phyloP scores from a whole-genome alignment of 2,329 filamentous ascomycete genomes.

The Phialocephala subalpina region DNA sequence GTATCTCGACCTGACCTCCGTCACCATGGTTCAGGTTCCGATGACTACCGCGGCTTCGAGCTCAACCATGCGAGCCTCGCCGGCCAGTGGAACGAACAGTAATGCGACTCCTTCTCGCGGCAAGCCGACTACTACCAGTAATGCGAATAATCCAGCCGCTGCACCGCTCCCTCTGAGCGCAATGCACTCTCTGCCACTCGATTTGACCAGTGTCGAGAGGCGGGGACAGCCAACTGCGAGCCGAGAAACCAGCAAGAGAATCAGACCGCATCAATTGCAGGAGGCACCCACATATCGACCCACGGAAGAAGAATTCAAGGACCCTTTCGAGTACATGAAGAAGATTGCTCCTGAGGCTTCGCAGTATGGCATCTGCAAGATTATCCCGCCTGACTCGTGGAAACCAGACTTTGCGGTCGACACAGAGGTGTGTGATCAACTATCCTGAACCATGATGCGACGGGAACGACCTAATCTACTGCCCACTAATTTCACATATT shows the following conservation, averaged over 20 bases:
- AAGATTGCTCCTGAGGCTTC: constrained; percentile 88
- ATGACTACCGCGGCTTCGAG: constrained; percentile 37
- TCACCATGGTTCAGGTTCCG: constrained; percentile 45
- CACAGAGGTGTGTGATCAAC: constrained; percentile 74
- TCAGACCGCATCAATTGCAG: constrained; percentile 82
- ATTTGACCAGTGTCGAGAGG: constrained; percentile 90
- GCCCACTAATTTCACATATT: background rate
- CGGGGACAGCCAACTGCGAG: constrained; percentile 82
- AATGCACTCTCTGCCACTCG: constrained; percentile 64
- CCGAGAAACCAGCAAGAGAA: constrained; percentile 78
- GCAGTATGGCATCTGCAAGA: constrained; percentile 92
- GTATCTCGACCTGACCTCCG: constrained; percentile 12
- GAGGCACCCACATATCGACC: constrained; percentile 93
- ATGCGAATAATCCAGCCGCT: constrained; percentile 42
- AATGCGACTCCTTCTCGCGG: constrained; percentile 37
- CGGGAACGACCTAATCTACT: background rate
- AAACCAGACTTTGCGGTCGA: constrained; percentile 96
- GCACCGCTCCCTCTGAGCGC: constrained; percentile 45
- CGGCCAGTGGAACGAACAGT: constrained; percentile 38
- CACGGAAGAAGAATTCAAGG: constrained; percentile 92
- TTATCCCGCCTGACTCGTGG: constrained; percentile 93
- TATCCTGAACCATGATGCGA: background rate
- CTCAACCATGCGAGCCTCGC: constrained; percentile 42
- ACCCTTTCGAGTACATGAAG: constrained; percentile 91
- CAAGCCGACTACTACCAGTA: constrained; percentile 39